Base-by-base conservation (phyloP, 2,329 filamentous ascomycete genomes). In the Fusarium sp. region DNA sequence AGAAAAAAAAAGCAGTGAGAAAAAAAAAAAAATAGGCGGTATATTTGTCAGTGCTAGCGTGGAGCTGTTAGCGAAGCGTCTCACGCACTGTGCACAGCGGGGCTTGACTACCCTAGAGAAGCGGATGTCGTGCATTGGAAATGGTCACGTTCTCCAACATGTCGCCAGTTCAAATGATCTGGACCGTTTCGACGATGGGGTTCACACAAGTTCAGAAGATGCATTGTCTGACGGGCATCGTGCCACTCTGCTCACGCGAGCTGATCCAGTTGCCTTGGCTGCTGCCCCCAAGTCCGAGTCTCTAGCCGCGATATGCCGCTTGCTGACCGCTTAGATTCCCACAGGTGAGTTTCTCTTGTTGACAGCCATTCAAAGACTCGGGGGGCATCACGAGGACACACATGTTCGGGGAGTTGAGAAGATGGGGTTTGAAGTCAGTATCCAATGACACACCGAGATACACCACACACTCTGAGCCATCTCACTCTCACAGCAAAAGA, bases 21-120 rank as follows among this genome's bases (percentile, higher is more conserved):
- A 63, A 47, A 35, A 50, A n/a, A 52, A 42, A 65, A 58, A 35
- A 52, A 22, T 58, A 52, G 45, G 52, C 47, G 63, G 68, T 65
- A 72, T 47, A 61, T 52, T 74, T 72, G 61, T 50, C 52, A 61
- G 18, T 57, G 22, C 42, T 72, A 69, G 71, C 57, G 71, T 22
- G 45, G 35, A 31, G 47, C 38, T 45, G 40, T 74, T 72, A 54
- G 71, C 52, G 65, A 69, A 33, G 42, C 31, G 18, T n/a, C 57
- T 50, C 27, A n/a, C 56, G 33, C 64, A 66, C 64, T 54, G 68
- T 56, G 35, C 13, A 7, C 31, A 7, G 66, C 63, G 57, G 61
- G 25, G 40, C 16, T 22, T 20, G 7, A 14, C 18, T 63, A 63
- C 64, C 52, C n/a, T 52, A 22, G 42, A 45, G 33, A 52, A n/a